Evolutionary conservation across 2,329 filamentous ascomycete genomes (phyloP).

Genomic region (Bipolaris zeicola): DNA sequence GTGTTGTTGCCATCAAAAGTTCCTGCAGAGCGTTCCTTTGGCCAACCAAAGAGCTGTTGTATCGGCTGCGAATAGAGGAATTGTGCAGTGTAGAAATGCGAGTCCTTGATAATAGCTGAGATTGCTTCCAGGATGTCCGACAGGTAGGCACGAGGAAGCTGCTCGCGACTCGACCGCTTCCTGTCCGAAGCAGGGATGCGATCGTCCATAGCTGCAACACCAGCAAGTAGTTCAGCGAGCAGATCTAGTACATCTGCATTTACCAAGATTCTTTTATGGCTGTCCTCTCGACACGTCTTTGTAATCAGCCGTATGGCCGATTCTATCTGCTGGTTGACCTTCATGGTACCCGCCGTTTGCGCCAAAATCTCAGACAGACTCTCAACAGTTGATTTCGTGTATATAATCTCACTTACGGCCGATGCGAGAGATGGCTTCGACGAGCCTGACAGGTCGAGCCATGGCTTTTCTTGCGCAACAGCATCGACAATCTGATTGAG

Average conservation of each 20-base stretch:
- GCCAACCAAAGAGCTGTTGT: conserved; percentile 41
- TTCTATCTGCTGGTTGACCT: conserved; percentile 65
- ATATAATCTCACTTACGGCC: conserved; percentile 56
- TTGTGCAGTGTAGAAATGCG: conserved; percentile 76
- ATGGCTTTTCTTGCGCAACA: conserved; percentile 60
- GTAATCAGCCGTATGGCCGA: conserved; percentile 64
- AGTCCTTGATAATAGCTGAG: conserved; percentile 76
- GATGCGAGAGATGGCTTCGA: conserved; percentile 61
- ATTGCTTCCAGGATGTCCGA: conserved; percentile 78
- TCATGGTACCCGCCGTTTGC: conserved; percentile 59
- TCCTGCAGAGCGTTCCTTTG: conserved; percentile 29
- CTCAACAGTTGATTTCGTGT: conserved; percentile 65
- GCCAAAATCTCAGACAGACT: conserved; percentile 70
- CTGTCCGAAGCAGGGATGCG: conserved; percentile 22
- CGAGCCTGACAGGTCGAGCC: conserved; percentile 56
- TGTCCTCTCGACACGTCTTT: conserved; percentile 71
- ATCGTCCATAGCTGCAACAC: conserved; percentile 39
- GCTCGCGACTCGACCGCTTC: conserved; percentile 24
- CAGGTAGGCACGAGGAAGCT: conserved; percentile 60
- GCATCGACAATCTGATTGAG: conserved; percentile 74
- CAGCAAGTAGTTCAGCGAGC: conserved; percentile 71
- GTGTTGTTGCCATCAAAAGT: conserved; percentile 27
- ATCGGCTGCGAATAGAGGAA: conserved; percentile 53
- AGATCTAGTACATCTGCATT: conserved; percentile 77
- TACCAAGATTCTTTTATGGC: conserved; percentile 72